These are phyloP conservation scores for Brasilioporus rufonigricans DNA, from an alignment of 768 basidiomycete genomes.

Conservation along the genomic window DNA sequence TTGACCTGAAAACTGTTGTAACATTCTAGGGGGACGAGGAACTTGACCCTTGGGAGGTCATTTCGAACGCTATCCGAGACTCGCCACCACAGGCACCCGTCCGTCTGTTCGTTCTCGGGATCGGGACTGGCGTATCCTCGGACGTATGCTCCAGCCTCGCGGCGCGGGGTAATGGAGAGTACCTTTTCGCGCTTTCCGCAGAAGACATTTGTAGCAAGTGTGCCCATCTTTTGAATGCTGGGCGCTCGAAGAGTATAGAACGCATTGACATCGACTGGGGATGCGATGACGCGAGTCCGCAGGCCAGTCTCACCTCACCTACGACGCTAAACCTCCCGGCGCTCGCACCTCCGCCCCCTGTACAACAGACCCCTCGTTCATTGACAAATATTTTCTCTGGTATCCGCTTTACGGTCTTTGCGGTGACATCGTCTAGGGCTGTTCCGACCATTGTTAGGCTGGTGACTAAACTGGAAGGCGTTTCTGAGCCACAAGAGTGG, in stretches of 20 bases:
- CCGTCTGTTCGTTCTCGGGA: slow-evolving; percentile 58
- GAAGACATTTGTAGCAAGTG: slow-evolving; percentile 51
- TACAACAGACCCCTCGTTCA: slow-evolving; percentile 33
- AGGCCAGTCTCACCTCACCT: slow-evolving; percentile 5
- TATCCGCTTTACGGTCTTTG: slow-evolving; percentile 34
- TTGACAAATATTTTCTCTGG: slow-evolving; percentile 34
- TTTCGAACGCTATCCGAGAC: slow-evolving; percentile 32
- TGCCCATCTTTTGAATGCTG: slow-evolving; percentile 48
- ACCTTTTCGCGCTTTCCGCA: slow-evolving; percentile 42
- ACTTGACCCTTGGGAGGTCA: slow-evolving; percentile 16
- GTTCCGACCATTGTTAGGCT: slow-evolving; percentile 31
- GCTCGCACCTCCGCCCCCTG: slow-evolving; percentile 35
- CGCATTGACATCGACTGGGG: slow-evolving; percentile 52
- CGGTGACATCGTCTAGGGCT: slow-evolving; percentile 22
- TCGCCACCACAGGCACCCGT: slow-evolving; percentile 33
- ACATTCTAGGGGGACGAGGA: slow-evolving; percentile 12
- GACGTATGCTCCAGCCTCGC: slow-evolving; percentile 54
- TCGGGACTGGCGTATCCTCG: slow-evolving; percentile 49
- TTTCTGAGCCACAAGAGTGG: slow-evolving; percentile 12
- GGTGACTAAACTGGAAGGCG: slow-evolving; percentile 27
- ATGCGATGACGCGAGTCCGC: slow-evolving; percentile 1
- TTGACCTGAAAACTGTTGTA: background rate
- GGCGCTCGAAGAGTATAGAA: slow-evolving; percentile 45
- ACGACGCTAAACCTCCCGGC: slow-evolving; percentile 17
- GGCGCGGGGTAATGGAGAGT: slow-evolving; percentile 48